Evolutionary conservation across 2,329 filamentous ascomycete genomes (phyloP).

Genomic region (Ceratocystis lukuohia): DNA sequence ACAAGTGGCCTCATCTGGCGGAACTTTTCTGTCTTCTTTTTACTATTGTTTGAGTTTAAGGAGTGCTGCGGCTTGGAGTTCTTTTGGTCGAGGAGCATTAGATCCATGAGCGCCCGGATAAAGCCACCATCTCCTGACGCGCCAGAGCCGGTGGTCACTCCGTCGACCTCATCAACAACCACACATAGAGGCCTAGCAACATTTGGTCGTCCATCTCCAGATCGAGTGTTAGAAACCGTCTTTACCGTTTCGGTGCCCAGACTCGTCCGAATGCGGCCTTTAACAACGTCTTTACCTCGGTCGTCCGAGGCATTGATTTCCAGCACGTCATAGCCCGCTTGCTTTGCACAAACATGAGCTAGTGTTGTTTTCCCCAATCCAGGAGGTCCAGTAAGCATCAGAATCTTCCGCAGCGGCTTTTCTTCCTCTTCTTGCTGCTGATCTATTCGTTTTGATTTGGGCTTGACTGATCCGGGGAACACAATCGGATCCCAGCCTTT

Average conservation of each 20-base stretch:
- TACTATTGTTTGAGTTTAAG: conserved; percentile 27
- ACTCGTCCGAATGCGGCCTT: conserved; percentile 78
- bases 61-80: conserved; percentile 36
- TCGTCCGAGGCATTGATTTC: conserved; percentile 98
- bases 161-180: conserved; percentile 92
- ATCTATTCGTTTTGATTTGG: conserved; percentile 33
- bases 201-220: conserved; percentile 26
- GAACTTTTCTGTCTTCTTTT: conserved; percentile 75
- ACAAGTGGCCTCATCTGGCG: conserved; percentile 77
- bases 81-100: conserved; percentile 74
- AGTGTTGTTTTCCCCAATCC: conserved; percentile 92
- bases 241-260: conserved; percentile 91
- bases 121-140: conserved; percentile 81
- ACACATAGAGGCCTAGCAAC: conserved; percentile 80
- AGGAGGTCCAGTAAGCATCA: conserved; percentile 81
- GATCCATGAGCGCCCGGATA: conserved; percentile 83
- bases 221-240: conserved; percentile 43
- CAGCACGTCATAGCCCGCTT: conserved; percentile 90
- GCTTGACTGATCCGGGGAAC: conserved; percentile 61
- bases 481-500: conserved; percentile 90
- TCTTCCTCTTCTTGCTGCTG: conserved; percentile 42
- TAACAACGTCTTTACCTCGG: conserved; percentile 76
- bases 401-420: conserved; percentile 69
- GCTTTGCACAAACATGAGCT: conserved; percentile 86
- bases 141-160: conserved; percentile 70